Conservation (phyloP, 768 basidiomycete species). For the Auricularia heimuer region DNA sequence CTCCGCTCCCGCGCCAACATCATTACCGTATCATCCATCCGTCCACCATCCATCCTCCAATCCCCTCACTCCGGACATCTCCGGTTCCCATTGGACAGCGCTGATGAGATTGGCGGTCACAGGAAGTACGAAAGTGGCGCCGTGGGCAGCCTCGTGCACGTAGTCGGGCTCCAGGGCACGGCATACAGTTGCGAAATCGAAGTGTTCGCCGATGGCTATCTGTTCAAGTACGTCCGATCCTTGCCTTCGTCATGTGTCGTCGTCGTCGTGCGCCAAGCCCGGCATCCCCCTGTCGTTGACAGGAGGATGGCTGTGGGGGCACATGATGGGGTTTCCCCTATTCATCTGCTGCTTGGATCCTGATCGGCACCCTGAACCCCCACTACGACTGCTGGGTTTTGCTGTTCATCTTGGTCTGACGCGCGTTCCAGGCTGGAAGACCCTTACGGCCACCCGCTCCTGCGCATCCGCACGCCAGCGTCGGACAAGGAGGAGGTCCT, state of each 20-base stretch:
- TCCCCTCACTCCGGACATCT: neutral
- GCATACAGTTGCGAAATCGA: conserved; percentile 94
- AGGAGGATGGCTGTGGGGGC: too few species aligned
- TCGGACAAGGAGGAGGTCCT: conserved; percentile 64
- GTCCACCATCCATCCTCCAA: too few species aligned
- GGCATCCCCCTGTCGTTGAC: neutral
- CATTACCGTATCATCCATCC: too few species aligned
- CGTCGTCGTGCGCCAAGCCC: neutral
- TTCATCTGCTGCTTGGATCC: too few species aligned
- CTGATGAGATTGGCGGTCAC: conserved; percentile 2
- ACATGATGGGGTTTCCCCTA: too few species aligned
- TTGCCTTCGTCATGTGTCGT: conserved; percentile 4
- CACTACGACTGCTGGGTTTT: neutral
- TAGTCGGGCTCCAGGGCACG: conserved; percentile 82
- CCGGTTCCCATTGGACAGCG: neutral
- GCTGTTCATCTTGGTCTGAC: neutral
- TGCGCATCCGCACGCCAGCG: conserved; percentile 78
- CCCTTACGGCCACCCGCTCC: conserved; percentile 85
- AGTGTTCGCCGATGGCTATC: conserved; percentile 89
- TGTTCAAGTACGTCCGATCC: conserved; percentile 48
- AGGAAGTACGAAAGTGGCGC: conserved; percentile 96
- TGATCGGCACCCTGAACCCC: neutral
- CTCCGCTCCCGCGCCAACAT: too few species aligned
- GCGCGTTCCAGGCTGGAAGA: conserved; percentile 49
- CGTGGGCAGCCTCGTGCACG: conserved; percentile 84